These are phyloP conservation scores for Hypoxylon sp. DNA, from an alignment of 2,329 filamentous ascomycete genomes.

Conservation along the genomic window DNA sequence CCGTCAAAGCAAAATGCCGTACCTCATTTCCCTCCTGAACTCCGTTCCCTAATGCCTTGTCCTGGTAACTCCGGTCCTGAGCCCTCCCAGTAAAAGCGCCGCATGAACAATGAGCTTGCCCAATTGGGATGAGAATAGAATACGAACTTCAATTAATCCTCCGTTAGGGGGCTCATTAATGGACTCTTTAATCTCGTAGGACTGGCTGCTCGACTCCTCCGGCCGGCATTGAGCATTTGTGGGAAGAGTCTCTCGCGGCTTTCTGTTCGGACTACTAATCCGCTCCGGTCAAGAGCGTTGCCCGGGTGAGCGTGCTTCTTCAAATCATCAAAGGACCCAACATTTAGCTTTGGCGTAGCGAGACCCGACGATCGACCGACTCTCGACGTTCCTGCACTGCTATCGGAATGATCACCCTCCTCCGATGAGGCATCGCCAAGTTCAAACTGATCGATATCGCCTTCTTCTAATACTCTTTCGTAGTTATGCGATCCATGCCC, in stretches of 20 bases:
- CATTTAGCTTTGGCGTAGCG: conserved; percentile 74
- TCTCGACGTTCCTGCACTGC: conserved; percentile 63
- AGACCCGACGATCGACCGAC: conserved; percentile 75
- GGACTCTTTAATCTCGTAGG: conserved; percentile 73
- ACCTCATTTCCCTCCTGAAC: conserved; percentile 23
- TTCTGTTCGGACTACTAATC: conserved; percentile 85
- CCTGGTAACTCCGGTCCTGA: conserved; percentile 37
- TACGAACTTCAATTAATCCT: conserved; percentile 54
- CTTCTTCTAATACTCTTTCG: conserved; percentile 89
- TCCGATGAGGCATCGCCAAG: conserved; percentile 76
- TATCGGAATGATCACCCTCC: conserved; percentile 75
- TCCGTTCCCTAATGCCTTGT: conserved; percentile 32
- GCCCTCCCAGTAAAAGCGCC: conserved; percentile 24
- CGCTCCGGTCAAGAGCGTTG: conserved; percentile 74
- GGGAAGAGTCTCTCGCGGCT: conserved; percentile 83
- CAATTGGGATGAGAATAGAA: conserved; percentile 34
- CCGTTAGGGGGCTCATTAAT: conserved; percentile 65
- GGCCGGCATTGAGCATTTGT: conserved; percentile 68
- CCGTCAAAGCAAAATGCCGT: conserved; percentile 11
- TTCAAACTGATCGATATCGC: conserved; percentile 81
- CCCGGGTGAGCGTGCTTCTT: conserved; percentile 52
- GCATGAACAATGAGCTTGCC: conserved; percentile 23
- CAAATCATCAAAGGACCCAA: conserved; percentile 66
- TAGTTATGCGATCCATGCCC: conserved; percentile 72
- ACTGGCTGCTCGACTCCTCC: conserved; percentile 70